These are phyloP conservation scores for Pezizomycotina sp. DNA, from an alignment of 2,329 filamentous ascomycete genomes.

Conservation along the genomic window DNA sequence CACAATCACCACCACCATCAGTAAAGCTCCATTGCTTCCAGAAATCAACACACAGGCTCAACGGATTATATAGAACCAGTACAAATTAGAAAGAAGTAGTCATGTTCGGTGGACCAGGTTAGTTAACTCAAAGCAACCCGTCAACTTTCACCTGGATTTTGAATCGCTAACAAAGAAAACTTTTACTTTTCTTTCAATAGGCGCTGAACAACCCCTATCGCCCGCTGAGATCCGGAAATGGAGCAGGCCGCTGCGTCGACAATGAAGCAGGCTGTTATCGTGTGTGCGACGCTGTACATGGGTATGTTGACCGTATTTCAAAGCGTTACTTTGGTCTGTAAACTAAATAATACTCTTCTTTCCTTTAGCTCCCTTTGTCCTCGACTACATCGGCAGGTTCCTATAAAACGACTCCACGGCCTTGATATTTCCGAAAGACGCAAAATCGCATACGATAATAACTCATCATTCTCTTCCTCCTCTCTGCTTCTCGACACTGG, in stretches of 20 bases:
- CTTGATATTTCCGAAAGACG: too few species aligned
- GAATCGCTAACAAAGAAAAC: neutral
- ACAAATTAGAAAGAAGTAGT: too few species aligned
- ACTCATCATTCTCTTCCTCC: too few species aligned
- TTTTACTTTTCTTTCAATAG: slow-evolving; percentile 34
- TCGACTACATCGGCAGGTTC: slow-evolving; percentile 39
- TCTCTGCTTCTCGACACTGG: too few species aligned
- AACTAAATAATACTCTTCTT: neutral
- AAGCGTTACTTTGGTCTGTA: neutral
- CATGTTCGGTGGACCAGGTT: slow-evolving; percentile 23
- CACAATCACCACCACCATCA: too few species aligned
- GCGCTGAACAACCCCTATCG: slow-evolving; percentile 47
- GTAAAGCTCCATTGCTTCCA: too few species aligned
- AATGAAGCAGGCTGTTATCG: slow-evolving; percentile 49
- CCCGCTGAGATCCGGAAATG: slow-evolving; percentile 50
- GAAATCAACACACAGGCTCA: too few species aligned
- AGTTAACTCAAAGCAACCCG: neutral
- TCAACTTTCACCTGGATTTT: neutral
- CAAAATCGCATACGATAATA: too few species aligned
- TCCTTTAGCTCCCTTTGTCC: slow-evolving; percentile 37
- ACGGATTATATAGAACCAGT: too few species aligned
- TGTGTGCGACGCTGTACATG: slow-evolving; percentile 54
- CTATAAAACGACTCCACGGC: slow-evolving; percentile 27
- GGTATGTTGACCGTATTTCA: slow-evolving; percentile 40
- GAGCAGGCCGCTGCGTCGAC: slow-evolving; percentile 51